Conservation (phyloP, 148 eudicot species). For the Rhododendron henanense region DNA sequence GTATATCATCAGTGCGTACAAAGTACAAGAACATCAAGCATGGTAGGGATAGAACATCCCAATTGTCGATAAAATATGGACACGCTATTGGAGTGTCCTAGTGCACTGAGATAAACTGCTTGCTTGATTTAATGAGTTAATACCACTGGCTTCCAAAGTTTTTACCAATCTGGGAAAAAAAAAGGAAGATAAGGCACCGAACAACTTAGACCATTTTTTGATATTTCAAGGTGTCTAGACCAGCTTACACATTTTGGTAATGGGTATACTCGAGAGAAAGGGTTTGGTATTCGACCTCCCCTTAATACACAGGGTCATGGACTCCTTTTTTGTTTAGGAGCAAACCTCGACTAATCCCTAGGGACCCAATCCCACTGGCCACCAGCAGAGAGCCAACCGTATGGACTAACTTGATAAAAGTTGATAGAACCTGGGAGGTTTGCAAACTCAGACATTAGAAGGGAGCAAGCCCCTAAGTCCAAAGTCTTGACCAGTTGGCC, state of each 20-base stretch:
- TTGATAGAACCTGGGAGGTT: neutral
- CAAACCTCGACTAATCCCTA: neutral
- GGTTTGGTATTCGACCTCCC: no score
- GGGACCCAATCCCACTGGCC: neutral
- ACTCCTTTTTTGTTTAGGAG: no score
- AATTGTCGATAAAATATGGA: neutral
- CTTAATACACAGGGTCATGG: no score
- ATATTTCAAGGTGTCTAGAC: neutral
- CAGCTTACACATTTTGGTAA: neutral
- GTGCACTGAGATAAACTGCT: neutral
- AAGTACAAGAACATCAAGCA: neutral
- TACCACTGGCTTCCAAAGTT: neutral
- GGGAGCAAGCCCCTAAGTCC: neutral
- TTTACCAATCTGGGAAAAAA: neutral
- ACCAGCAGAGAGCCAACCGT: neutral
- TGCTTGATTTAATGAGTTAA: neutral
- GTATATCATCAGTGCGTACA: neutral
- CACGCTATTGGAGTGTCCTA: neutral
- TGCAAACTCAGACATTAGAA: neutral
- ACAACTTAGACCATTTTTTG: neutral
- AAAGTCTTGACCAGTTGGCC: neutral
- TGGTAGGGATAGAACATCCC: neutral
- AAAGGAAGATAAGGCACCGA: neutral
- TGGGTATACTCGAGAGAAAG: no score
- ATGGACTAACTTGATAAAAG: neutral